Conservation (phyloP, 2,329 filamentous ascomycete genomes). For the Cytospora piceae region DNA sequence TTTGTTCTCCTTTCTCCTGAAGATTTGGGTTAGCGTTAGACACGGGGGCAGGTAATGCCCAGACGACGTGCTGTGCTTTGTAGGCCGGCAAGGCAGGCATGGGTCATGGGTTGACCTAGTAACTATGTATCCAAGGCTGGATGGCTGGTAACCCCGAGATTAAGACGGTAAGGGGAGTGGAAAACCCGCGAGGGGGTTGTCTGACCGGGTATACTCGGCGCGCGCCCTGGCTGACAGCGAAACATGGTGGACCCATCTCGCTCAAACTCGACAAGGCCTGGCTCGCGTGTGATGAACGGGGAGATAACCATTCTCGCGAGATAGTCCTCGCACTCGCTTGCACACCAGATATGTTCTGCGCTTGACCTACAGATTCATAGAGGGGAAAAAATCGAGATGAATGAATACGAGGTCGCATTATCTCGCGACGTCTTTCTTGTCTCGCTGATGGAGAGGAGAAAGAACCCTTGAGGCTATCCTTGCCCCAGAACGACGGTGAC, state of each 20-base stretch:
- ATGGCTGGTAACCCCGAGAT: slow-evolving; percentile 23
- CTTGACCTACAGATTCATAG: neutral
- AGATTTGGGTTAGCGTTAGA: neutral
- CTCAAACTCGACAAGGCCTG: neutral
- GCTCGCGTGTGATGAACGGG: neutral
- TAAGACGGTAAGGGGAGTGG: slow-evolving; percentile 15
- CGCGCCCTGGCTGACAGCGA: neutral
- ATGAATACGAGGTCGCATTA: neutral
- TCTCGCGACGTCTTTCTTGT: neutral
- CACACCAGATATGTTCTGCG: neutral
- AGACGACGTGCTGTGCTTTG: neutral
- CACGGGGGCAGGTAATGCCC: neutral
- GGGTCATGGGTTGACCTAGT: neutral
- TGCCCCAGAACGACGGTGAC: neutral
- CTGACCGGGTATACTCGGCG: neutral
- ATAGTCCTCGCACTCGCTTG: slow-evolving; percentile 21
- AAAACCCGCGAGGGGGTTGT: neutral
- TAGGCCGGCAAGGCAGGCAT: slow-evolving; percentile 7
- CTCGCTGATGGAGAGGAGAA: neutral
- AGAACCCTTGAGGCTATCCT: neutral
- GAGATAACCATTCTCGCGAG: neutral
- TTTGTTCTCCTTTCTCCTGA: neutral
- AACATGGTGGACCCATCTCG: neutral
- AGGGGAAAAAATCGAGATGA: neutral
- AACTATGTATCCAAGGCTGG: neutral